Base-by-base conservation (phyloP, 2,329 filamentous ascomycete species). In the Xylaria sp. region DNA sequence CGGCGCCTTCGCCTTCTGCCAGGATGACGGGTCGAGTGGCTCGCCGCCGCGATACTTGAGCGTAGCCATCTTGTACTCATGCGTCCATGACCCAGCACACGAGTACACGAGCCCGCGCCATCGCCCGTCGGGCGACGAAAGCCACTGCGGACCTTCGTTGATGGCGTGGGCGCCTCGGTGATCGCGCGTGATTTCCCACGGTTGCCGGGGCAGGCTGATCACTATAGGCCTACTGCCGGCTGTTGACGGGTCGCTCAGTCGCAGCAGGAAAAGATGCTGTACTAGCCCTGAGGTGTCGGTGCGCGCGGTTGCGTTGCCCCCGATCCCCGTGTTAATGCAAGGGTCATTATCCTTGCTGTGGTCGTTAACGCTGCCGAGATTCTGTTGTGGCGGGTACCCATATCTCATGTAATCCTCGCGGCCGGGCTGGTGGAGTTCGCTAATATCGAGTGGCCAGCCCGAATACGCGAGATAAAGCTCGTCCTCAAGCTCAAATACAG, bases 111-210 rank as follows among this genome's bases (percentile, higher is more conserved):
- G 68, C 9, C 78, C 78, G 39, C 69, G 70, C 77, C 77, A 79
- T 18, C 58, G 49, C 13, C 75, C 76, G 41, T 78, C 76, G 1
- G 77, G 78, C 5, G 77, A 73, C 9, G 68, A 20, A 52, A 79
- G 68, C 68, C 77, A 79, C 68, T 79, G 77, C 64, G 78, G 78
- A 0, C 78, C 78, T 68, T 79, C 78, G 69, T 79, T 78, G 68
- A 79, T 78, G 20, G 75, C 77, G 65, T 79, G 76, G 4, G 71
- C 72, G n/a, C 77, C 76, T 20, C 74, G 70, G 25, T 43, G 64
- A 62, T 77, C 77, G 25, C 64, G 73, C 20, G 78, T 77, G 64
- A 78, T 73, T 68, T 79, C 78, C 78, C 78, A 79, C 5, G 71
- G 43, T 23, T 75, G 68, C 18, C 75, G 72, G 6, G 77, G 76